Percentiles rank a stretch among this genome's conserved stretches.
phyloP scores from a whole-genome alignment of 768 basidiomycete species.

The Suillus sp. region DNA sequence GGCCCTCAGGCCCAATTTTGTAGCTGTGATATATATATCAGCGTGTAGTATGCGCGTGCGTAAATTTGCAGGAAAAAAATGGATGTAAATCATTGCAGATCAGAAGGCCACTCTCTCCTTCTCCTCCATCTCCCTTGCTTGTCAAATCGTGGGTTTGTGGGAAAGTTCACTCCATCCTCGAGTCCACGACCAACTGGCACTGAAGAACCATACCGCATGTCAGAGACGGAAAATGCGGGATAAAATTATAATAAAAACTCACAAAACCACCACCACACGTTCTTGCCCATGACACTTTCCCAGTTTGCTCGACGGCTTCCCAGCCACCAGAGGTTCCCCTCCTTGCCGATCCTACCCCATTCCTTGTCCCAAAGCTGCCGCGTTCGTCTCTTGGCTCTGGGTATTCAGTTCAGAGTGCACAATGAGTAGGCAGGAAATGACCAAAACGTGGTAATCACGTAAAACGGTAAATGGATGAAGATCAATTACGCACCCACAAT shows the following conservation, averaged over 20 bases:
- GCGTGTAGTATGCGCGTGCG: not conserved
- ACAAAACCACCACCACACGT: slow-evolving; percentile 77
- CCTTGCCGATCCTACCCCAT: slow-evolving; percentile 75
- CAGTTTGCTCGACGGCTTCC: slow-evolving; percentile 66
- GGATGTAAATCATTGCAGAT: slow-evolving; percentile 48
- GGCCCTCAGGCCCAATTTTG: not conserved
- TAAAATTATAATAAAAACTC: slow-evolving; percentile 36
- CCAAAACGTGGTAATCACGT: not conserved
- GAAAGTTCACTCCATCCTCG: slow-evolving; percentile 64
- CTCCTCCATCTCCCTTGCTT: slow-evolving; percentile 63
- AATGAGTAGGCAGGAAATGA: not conserved
- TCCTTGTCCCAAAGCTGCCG: slow-evolving; percentile 67
- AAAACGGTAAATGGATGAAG: not conserved
- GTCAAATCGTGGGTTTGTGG: slow-evolving; percentile 75
- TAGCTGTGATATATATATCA: not conserved
- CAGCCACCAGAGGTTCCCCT: slow-evolving; percentile 88
- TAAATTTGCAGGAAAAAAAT: slow-evolving; percentile 7
- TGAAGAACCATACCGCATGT: slow-evolving; percentile 20
- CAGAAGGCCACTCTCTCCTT: slow-evolving; percentile 70
- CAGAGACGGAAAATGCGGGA: slow-evolving; percentile 10
- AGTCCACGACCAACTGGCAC: slow-evolving; percentile 54
- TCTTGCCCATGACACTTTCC: slow-evolving; percentile 81
- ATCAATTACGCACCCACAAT: slow-evolving; percentile 48
- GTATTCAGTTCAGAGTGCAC: slow-evolving; percentile 8
- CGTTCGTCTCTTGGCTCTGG: slow-evolving; percentile 53